These are phyloP conservation scores for Blastocystis sp. DNA, from an alignment of 352 stramenopile genomes.

Conservation along the genomic window DNA sequence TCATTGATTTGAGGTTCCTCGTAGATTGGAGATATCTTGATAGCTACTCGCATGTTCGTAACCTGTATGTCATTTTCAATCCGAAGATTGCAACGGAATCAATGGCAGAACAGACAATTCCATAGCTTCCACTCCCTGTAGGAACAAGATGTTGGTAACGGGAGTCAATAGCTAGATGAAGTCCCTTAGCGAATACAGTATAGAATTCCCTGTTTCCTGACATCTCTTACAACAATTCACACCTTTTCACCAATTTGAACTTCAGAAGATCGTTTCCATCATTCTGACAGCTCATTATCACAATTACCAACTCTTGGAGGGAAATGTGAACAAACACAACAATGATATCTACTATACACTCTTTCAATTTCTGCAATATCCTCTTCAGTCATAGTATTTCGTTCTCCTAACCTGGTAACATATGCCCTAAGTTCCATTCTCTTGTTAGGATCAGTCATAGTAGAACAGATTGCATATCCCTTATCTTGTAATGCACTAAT, in stretches of 20 bases:
- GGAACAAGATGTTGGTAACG: slow-evolving; percentile 10
- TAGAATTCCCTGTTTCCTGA: neutral
- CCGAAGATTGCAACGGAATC: neutral
- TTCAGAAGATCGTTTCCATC: too few species aligned
- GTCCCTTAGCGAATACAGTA: neutral
- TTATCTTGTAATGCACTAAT: too few species aligned
- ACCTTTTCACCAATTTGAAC: neutral
- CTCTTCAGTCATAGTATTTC: too few species aligned
- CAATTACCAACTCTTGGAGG: too few species aligned
- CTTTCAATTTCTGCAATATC: too few species aligned
- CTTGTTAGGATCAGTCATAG: too few species aligned
- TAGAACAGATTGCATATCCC: too few species aligned
- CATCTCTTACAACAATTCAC: neutral
- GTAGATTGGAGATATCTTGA: slow-evolving; percentile 19
- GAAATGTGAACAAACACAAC: too few species aligned
- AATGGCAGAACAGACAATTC: slow-evolving; percentile 30
- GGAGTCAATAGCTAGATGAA: neutral
- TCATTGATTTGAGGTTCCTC: neutral
- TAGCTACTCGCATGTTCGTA: slow-evolving; percentile 15
- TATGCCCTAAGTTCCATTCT: too few species aligned
- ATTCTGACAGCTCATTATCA: too few species aligned
- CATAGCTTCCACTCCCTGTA: slow-evolving; percentile 35
- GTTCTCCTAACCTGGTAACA: too few species aligned
- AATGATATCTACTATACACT: too few species aligned
- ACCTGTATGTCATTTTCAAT: neutral